Evolutionary conservation across 2,329 filamentous ascomycete species (phyloP).

Genomic region (Berkeleyomyces rouxiae): DNA sequence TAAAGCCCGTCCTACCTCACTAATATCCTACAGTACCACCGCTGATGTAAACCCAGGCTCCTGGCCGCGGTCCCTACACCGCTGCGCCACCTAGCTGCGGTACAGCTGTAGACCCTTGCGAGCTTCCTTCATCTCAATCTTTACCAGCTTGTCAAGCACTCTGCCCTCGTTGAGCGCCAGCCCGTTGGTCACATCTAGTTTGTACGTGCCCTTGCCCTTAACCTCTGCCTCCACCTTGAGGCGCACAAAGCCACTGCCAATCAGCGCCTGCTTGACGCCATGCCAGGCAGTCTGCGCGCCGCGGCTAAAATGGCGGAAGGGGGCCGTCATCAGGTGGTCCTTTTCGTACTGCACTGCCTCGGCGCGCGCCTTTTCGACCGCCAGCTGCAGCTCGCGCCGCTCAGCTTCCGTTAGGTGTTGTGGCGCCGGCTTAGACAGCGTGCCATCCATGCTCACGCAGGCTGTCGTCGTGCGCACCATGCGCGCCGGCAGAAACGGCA

Average conservation of each 20-base stretch:
- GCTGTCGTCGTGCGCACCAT: constrained; percentile 24
- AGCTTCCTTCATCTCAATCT: constrained; percentile 8
- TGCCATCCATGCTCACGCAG: constrained; percentile 22
- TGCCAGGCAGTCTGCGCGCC: constrained; percentile 26
- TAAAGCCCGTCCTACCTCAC: not conserved
- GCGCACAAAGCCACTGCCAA: constrained; percentile 38
- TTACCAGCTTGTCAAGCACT: constrained; percentile 39
- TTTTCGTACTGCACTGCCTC: constrained; percentile 33
- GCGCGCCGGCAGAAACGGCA: constrained; percentile 32
- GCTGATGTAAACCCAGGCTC: not conserved
- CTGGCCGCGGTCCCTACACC: not conserved
- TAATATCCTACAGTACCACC: not conserved
- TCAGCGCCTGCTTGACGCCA: constrained; percentile 34
- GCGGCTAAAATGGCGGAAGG: constrained; percentile 34
- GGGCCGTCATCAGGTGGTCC: constrained; percentile 38
- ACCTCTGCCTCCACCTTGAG: constrained; percentile 24
- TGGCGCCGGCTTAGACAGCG: constrained; percentile 23
- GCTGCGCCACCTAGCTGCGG: not conserved
- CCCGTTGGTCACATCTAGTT: constrained; percentile 39
- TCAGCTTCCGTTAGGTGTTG: constrained; percentile 23
- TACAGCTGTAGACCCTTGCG: constrained; percentile 8
- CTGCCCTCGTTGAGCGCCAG: constrained; percentile 43
- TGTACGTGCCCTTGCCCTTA: constrained; percentile 30
- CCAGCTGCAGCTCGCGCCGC: constrained; percentile 19
- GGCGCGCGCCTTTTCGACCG: constrained; percentile 24